Base-by-base conservation (phyloP, 805 yeast species). In the Cyberlindnera mrakii region DNA sequence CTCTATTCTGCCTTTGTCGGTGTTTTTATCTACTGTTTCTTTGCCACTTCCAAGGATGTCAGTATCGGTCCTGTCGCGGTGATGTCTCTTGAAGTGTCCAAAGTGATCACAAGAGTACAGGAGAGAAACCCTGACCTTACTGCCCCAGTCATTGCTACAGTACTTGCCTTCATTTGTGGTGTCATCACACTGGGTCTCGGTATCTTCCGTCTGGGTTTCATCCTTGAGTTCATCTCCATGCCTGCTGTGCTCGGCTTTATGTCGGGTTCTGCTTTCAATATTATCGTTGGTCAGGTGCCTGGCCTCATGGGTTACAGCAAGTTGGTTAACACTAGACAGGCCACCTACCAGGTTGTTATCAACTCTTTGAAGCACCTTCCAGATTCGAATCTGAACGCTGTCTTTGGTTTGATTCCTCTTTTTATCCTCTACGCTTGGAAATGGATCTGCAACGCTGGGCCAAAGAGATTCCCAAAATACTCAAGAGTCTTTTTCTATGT, bases 61-160 rank as follows among this genome's bases (percentile, higher is more conserved):
- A 84, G 95, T 47, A 89, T 90, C 55, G 97, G 97, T 23, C 97
- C 97, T 10, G 97, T 90, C 31, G 97, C 97, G 11, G 97, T 90
- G 44, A 89, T 90, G 96, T 85, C 95, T 14, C 63, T 79, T 51
- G 90, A 88, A 61, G 88, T 86, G 30, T 81, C 90, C 39, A 85
- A 82, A 60, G 88, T 86, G 43, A 72, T 90, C 43, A 72, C 78
- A 23, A 68, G 70, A 39, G 93, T 89, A 10, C 76, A 77, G 48
- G 67, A 53, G 11, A 74, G 70, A 46, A 70, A 72, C 49, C 72
- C 78, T 0, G 60, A 63, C 30, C 69, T 70, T 40, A 55, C 74
- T 5, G 84, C 79, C 3, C 87, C 90, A 1, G 72, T 73, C 39
- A 85, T 90, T 62, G 97, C 96, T 14, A 85, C 95, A 1, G 71